A percentile compares a stretch with the other conserved stretches of the same genome.
phyloP scores from a whole-genome alignment of 2,329 filamentous ascomycete species.

The Monascus ruber region DNA sequence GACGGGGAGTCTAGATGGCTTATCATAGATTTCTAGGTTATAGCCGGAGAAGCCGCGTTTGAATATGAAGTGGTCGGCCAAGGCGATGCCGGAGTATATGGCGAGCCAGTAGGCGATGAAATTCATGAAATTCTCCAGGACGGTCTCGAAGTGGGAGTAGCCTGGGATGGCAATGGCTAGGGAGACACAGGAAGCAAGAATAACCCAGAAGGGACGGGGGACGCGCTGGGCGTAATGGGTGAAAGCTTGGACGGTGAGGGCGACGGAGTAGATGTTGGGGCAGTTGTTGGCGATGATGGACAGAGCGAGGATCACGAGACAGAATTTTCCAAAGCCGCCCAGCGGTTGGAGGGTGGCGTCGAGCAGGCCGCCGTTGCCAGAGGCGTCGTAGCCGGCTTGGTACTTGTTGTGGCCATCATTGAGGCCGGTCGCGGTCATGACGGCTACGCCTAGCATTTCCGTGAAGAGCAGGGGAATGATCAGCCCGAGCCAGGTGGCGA shows the following conservation, averaged over 20 bases:
- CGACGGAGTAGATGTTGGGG: constrained; percentile 61
- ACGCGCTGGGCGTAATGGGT: constrained; percentile 47
- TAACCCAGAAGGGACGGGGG: constrained; percentile 58
- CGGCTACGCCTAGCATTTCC: constrained; percentile 59
- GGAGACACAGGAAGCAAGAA: constrained; percentile 51
- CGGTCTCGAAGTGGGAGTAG: constrained; percentile 51
- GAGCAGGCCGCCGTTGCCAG: constrained; percentile 56
- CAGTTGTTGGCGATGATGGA: constrained; percentile 61
- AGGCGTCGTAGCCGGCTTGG: constrained; percentile 41
- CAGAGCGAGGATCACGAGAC: constrained; percentile 53
- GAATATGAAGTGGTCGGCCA: constrained; percentile 59
- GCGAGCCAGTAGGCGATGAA: constrained; percentile 61
- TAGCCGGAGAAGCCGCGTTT: constrained; percentile 52
- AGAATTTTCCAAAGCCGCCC: constrained; percentile 62
- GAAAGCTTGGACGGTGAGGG: constrained; percentile 56
- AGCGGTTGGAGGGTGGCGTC: constrained; percentile 52
- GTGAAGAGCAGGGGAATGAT: constrained; percentile 62
- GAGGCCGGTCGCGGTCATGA: constrained; percentile 52
- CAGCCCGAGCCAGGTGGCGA: constrained; percentile 58
- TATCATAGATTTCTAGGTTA: constrained; percentile 46
- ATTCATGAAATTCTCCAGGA: constrained; percentile 61
- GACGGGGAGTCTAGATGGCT: constrained; percentile 46
- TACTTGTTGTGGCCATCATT: constrained; percentile 47
- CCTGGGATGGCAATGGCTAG: constrained; percentile 60
- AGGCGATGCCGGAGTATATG: constrained; percentile 57